These are phyloP conservation scores for Exophiala oligosperma DNA, from an alignment of 2,329 filamentous ascomycete species.

Conservation along the genomic window DNA sequence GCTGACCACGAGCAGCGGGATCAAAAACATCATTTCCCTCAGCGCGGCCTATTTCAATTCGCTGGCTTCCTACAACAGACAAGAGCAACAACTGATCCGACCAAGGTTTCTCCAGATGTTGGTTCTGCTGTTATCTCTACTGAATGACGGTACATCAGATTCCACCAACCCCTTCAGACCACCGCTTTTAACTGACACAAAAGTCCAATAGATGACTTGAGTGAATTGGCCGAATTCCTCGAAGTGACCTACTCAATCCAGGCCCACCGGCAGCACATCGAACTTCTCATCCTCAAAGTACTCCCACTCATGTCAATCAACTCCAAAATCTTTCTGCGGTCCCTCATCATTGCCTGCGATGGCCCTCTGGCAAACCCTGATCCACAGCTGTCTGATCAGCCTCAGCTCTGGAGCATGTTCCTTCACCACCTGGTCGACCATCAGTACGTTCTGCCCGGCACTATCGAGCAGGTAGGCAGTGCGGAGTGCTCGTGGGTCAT, in stretches of 20 bases:
- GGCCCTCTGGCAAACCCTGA: conserved; percentile 17
- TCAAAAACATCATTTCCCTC: conserved; percentile 30
- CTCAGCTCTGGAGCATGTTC: conserved; percentile 28
- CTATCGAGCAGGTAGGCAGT: conserved; percentile 25
- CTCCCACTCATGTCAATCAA: conserved; percentile 34
- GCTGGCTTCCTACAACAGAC: conserved; percentile 14
- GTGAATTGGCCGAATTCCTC: conserved; percentile 29
- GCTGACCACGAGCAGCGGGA: conserved; percentile 32
- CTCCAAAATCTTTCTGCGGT: conserved; percentile 31
- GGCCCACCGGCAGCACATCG: conserved; percentile 29
- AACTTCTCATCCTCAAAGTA: conserved; percentile 32
- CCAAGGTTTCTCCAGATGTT: conserved; percentile 32
- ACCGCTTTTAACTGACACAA: neutral
- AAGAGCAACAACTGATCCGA: conserved; percentile 26
- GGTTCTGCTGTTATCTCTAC: conserved; percentile 28
- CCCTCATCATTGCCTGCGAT: conserved; percentile 28
- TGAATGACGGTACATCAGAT: conserved; percentile 30
- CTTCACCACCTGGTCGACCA: conserved; percentile 19
- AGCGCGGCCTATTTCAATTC: conserved; percentile 31
- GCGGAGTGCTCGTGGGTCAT: conserved; percentile 29
- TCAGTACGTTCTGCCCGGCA: conserved; percentile 31
- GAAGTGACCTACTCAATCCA: conserved; percentile 31
- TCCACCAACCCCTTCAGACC: neutral
- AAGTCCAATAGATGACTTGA: conserved; percentile 17
- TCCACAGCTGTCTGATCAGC: conserved; percentile 12